Percentiles rank a stretch among this genome's conserved stretches.
phyloP scores from a whole-genome alignment of 2,329 filamentous ascomycete genomes.

The Trichoderma simmonsii region DNA sequence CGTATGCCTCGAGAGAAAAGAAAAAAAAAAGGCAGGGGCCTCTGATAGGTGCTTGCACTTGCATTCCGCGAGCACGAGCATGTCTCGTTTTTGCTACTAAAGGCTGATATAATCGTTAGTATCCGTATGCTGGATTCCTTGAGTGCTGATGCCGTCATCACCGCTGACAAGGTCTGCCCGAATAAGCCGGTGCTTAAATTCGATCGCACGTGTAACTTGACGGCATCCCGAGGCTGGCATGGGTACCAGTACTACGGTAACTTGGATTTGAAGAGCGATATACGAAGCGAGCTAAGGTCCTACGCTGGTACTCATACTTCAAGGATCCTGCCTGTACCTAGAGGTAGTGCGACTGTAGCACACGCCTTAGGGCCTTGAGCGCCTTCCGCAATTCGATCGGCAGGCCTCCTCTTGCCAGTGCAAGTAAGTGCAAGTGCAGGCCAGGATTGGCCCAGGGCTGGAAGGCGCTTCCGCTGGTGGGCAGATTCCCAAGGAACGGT shows the following conservation, averaged over 20 bases:
- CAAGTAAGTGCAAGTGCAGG: not conserved
- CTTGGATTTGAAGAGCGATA: not conserved
- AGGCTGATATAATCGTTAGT: not conserved
- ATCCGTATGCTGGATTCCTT: not conserved
- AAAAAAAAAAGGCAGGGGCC: not conserved
- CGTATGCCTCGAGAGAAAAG: not conserved
- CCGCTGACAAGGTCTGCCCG: conserved; percentile 1
- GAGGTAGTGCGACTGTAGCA: not conserved
- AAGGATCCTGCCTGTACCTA: not conserved
- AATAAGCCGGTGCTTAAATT: conserved; percentile 2
- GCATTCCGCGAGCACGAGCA: not conserved
- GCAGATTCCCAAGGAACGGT: not conserved
- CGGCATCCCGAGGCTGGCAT: not conserved
- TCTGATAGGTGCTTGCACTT: not conserved
- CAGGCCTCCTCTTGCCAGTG: not conserved
- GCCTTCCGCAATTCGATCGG: not conserved
- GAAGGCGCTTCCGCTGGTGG: not conserved
- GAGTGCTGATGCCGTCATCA: conserved; percentile 1
- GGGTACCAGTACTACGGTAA: not conserved
- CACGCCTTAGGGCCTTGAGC: not conserved
- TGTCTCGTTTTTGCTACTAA: not conserved
- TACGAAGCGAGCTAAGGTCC: not conserved
- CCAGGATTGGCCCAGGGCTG: not conserved
- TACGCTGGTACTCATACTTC: not conserved
- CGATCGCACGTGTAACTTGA: not conserved